Percentiles rank a stretch among this genome's conserved stretches.
Conservation (phyloP, 306 rosid species). For the Lathyrus tuberosus region DNA sequence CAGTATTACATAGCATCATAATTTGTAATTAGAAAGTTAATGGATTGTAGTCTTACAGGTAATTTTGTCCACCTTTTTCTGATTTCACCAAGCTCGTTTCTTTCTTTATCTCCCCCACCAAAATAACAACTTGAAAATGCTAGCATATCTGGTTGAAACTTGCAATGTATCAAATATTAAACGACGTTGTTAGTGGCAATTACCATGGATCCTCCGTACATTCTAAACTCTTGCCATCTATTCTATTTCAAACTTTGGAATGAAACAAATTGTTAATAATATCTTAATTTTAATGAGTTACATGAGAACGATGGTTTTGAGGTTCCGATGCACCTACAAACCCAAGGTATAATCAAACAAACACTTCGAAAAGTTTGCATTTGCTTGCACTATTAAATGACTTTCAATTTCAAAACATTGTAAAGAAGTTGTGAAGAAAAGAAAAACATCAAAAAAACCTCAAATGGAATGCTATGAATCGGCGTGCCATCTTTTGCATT, state of each 20-base stretch:
- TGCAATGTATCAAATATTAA: constrained; percentile 51
- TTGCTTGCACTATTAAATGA: constrained; percentile 15
- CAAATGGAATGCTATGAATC: constrained; percentile 86
- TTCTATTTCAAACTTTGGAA: no score
- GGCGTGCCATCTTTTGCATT: constrained; percentile 78
- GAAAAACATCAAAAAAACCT: constrained; percentile 60
- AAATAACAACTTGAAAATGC: constrained; percentile 98
- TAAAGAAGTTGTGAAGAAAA: constrained; percentile 4
- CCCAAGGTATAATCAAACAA: no score
- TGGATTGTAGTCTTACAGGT: no score
- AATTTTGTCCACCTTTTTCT: no score
- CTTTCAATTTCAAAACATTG: constrained; percentile 26
- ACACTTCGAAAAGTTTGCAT: no score
- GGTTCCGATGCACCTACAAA: no score
- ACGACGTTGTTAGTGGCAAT: constrained; percentile 27
- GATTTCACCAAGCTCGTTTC: constrained; percentile 83
- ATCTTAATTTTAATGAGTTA: no score
- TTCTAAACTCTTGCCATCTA: no score
- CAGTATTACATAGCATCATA: no score
- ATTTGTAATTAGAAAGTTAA: no score
- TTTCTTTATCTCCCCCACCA: constrained; percentile 98
- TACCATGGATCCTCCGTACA: background rate
- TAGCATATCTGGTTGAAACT: constrained; percentile 99
- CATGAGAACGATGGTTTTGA: constrained; percentile 18
- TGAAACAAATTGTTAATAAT: no score